A percentile compares a stretch with the other conserved stretches of the same genome.
Conservation (phyloP, 75 land plant genomes). For the Sequoia sempervirens region DNA sequence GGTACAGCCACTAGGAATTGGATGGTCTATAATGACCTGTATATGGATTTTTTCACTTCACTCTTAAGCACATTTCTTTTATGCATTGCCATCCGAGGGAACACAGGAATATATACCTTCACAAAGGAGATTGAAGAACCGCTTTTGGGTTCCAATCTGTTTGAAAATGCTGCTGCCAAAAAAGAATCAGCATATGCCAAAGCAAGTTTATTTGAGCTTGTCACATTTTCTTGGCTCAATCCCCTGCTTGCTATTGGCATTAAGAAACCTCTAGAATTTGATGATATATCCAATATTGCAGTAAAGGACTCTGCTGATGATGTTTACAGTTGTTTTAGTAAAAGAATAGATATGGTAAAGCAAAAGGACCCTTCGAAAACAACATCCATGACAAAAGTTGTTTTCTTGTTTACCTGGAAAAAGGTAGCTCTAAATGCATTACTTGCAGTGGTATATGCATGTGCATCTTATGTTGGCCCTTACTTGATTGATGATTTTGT, state of each 20-base stretch:
- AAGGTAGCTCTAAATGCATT: constrained; percentile 61
- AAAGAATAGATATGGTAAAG: constrained; percentile 24
- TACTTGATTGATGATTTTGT: too few species aligned
- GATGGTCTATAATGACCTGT: constrained; percentile 7
- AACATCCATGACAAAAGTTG: constrained; percentile 45
- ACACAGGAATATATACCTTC: constrained; percentile 27
- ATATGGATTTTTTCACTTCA: constrained; percentile 20
- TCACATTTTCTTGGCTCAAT: constrained; percentile 79
- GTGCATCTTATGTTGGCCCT: constrained; percentile 65
- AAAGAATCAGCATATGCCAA: constrained; percentile 44
- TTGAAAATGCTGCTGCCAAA: constrained; percentile 8
- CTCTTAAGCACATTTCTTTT: constrained; percentile 27
- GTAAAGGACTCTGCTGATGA: constrained; percentile 49
- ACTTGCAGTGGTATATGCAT: constrained; percentile 44
- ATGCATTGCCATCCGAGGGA: constrained; percentile 38
- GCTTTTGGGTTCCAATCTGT: constrained; percentile 30
- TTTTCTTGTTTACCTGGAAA: constrained; percentile 43
- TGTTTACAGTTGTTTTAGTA: constrained; percentile 29
- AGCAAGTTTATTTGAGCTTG: constrained; percentile 48
- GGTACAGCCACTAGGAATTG: constrained; percentile 5
- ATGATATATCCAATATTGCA: constrained; percentile 62
- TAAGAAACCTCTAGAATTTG: constrained; percentile 62
- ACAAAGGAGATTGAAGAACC: constrained; percentile 36
- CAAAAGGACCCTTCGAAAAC: constrained; percentile 24
- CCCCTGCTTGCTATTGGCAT: constrained; percentile 60